phyloP scores from a whole-genome alignment of 345 rosid species.

The Capsella bursapastoris region DNA sequence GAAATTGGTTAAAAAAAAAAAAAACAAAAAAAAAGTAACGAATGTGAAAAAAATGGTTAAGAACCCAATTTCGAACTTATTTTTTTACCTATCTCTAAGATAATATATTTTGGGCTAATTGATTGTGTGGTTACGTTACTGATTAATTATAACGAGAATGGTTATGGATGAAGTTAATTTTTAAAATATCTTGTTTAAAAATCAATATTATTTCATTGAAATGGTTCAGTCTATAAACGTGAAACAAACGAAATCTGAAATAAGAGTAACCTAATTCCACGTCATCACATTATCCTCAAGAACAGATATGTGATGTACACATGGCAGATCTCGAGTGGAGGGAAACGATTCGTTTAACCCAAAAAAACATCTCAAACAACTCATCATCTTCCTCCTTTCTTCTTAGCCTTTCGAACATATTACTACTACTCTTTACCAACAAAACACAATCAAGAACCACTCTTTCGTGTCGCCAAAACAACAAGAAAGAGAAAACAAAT shows the following conservation, averaged over 20 bases:
- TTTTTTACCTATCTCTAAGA: too few species aligned
- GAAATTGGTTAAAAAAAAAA: too few species aligned
- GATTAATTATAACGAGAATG: too few species aligned
- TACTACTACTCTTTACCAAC: slow-evolving; percentile 7
- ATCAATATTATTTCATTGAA: too few species aligned
- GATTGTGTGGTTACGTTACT: too few species aligned
- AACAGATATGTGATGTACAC: slow-evolving; percentile 53
- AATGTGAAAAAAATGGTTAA: too few species aligned
- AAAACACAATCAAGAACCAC: slow-evolving; percentile 30
- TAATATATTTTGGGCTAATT: too few species aligned
- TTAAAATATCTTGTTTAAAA: too few species aligned
- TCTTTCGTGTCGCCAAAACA: slow-evolving; percentile 23
- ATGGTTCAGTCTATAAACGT: too few species aligned
- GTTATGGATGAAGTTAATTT: too few species aligned
- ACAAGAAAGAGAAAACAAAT: neutral
- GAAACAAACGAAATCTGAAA: neutral
- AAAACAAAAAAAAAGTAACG: too few species aligned
- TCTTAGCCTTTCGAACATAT: slow-evolving; percentile 37
- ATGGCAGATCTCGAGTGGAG: slow-evolving; percentile 71
- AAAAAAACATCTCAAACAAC: slow-evolving; percentile 34
- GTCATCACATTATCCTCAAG: slow-evolving; percentile 46
- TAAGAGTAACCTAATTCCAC: slow-evolving; percentile 18
- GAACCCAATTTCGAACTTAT: too few species aligned
- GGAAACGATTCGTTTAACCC: slow-evolving; percentile 52
- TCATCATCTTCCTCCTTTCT: slow-evolving; percentile 19